A percentile compares a stretch with the other conserved stretches of the same genome.
Conservation (phyloP, 1,284 basidiomycete species). For the Pseudozyma tsukubaensis region DNA sequence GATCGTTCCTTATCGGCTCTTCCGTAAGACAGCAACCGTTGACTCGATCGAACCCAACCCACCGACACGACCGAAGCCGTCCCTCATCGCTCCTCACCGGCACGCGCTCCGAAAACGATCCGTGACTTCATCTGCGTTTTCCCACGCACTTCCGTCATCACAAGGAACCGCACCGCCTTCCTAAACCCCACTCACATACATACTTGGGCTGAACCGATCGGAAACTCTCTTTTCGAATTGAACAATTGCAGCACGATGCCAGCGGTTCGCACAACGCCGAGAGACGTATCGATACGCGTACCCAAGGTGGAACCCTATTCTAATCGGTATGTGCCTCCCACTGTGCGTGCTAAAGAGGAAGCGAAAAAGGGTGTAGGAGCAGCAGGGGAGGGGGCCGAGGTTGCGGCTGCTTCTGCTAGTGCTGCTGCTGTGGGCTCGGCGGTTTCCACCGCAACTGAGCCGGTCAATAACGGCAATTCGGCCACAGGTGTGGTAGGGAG, state of each 20-base stretch:
- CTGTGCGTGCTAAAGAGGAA: conserved; percentile 33
- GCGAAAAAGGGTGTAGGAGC: conserved; percentile 25
- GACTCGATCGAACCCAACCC: too few species aligned
- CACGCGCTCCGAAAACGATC: background rate
- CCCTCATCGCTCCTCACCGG: background rate
- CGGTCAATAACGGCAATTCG: background rate
- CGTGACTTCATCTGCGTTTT: conserved; percentile 1
- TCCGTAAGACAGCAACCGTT: too few species aligned
- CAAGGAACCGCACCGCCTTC: conserved; percentile 2
- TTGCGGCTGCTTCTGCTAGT: conserved; percentile 2
- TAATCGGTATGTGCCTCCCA: conserved; percentile 36
- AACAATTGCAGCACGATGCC: conserved; percentile 22
- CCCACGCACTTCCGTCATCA: background rate
- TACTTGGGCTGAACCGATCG: background rate
- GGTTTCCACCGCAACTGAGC: background rate
- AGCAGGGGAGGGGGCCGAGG: background rate
- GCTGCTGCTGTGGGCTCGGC: background rate
- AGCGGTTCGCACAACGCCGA: conserved; percentile 35
- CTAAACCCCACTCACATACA: background rate
- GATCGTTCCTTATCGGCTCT: too few species aligned
- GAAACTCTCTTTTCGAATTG: background rate
- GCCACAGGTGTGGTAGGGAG: too few species aligned
- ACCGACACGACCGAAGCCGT: too few species aligned
- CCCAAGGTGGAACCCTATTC: conserved; percentile 54
- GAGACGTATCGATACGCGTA: conserved; percentile 51